Conservation (phyloP, 371 early-diverging fungal genomes). For the Phascolomyces articulosus region DNA sequence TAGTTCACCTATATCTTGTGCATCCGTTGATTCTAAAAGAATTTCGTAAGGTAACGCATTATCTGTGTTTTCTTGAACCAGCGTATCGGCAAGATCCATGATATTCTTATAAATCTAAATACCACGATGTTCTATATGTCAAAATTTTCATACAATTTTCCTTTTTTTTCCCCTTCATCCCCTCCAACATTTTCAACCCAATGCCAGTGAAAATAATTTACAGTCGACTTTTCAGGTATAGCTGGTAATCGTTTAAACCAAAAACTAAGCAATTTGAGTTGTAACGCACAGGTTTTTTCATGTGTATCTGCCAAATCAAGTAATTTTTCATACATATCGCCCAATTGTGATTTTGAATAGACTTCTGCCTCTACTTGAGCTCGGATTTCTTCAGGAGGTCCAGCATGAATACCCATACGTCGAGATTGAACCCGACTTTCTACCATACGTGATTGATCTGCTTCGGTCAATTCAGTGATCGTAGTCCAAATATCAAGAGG, state of each 20-base stretch:
- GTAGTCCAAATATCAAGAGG: conserved; percentile 57
- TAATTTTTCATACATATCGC: conserved; percentile 42
- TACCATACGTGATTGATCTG: conserved; percentile 58
- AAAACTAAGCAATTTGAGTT: conserved; percentile 33
- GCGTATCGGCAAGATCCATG: conserved; percentile 32
- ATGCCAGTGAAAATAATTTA: conserved; percentile 12
- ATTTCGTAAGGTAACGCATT: conserved; percentile 54
- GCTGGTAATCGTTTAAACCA: conserved; percentile 31
- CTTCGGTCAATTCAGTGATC: conserved; percentile 60
- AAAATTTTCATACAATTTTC: too few species aligned
- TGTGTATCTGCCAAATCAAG: conserved; percentile 30
- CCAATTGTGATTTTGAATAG: conserved; percentile 59
- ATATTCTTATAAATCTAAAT: conserved; percentile 41
- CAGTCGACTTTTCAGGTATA: conserved; percentile 27
- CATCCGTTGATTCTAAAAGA: conserved; percentile 53
- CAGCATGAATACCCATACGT: conserved; percentile 72
- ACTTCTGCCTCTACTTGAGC: conserved; percentile 63
- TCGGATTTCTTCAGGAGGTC: conserved; percentile 59
- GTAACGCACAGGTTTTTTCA: conserved; percentile 17
- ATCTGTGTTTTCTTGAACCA: conserved; percentile 27
- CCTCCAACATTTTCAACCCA: too few species aligned
- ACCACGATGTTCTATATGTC: too few species aligned
- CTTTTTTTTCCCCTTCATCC: too few species aligned
- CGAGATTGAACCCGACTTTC: conserved; percentile 69
- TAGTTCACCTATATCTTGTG: conserved; percentile 34